A percentile compares a stretch with the other conserved stretches of the same genome.
These are phyloP conservation scores for Caryopteris hybrid DNA, from an alignment of 305 asterid species.

Conservation along the genomic window DNA sequence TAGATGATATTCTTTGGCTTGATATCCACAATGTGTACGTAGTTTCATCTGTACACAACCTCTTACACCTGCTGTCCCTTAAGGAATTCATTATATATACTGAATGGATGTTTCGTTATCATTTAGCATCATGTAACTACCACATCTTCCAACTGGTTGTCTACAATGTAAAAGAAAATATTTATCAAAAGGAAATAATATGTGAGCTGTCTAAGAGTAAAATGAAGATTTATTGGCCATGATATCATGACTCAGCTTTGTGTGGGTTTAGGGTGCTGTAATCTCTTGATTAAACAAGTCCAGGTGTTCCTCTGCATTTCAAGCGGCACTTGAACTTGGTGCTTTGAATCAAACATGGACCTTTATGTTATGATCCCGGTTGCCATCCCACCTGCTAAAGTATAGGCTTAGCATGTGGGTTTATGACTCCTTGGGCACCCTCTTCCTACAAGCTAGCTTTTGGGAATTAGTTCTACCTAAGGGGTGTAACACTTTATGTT, in stretches of 20 bases:
- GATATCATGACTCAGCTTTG: too few relatives aligned
- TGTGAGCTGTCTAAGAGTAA: background rate
- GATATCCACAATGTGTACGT: slow-evolving; percentile 58
- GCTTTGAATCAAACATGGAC: background rate
- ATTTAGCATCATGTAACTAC: background rate
- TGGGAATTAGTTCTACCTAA: too few relatives aligned
- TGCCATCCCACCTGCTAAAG: too few relatives aligned
- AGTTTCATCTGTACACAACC: slow-evolving; percentile 9
- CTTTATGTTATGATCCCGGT: background rate
- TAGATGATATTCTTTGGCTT: slow-evolving; percentile 39
- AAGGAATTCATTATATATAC: background rate
- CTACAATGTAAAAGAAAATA: background rate
- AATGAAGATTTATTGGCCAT: too few relatives aligned
- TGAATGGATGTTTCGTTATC: background rate
- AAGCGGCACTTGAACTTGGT: background rate
- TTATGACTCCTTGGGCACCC: too few relatives aligned
- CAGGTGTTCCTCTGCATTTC: background rate
- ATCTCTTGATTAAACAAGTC: background rate
- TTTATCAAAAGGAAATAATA: background rate
- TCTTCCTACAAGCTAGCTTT: too few relatives aligned
- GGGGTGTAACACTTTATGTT: background rate
- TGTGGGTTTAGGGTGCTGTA: background rate
- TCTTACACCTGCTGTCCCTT: background rate
- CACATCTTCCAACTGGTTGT: background rate
- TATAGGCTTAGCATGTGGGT: too few relatives aligned